These are phyloP conservation scores for Trichosporon sp. DNA, from an alignment of 1,284 basidiomycete species.

Conservation along the genomic window DNA sequence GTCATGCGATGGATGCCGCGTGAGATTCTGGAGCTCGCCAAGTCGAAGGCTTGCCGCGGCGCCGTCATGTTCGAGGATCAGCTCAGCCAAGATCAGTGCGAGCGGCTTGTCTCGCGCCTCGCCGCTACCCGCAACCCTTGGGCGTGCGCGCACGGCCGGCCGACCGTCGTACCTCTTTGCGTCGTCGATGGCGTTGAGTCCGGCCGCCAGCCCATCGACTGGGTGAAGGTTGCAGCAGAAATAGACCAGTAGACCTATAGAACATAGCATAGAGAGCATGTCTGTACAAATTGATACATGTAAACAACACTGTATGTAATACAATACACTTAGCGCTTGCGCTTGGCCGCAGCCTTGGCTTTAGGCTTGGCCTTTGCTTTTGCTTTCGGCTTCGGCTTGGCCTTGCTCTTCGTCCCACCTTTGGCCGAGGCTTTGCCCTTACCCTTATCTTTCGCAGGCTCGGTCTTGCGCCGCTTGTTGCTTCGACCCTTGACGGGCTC, in stretches of 20 bases:
- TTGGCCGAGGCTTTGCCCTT: conserved; percentile 3
- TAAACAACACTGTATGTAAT: not conserved
- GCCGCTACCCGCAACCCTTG: conserved; percentile 73
- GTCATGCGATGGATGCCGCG: conserved; percentile 71
- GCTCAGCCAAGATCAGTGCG: conserved; percentile 63
- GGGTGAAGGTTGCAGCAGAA: conserved; percentile 12
- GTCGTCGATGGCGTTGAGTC: conserved; percentile 14
- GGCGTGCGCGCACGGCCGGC: conserved; percentile 82
- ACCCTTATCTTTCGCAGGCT: not conserved
- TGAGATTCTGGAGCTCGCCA: conserved; percentile 71
- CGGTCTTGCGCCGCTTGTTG: not conserved
- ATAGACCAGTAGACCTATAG: not conserved
- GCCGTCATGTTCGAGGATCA: conserved; percentile 95
- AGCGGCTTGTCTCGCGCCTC: conserved; percentile 62
- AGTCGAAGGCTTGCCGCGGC: conserved; percentile 88
- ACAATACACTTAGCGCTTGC: not conserved
- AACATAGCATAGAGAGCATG: conserved; percentile 1
- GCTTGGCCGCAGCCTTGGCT: not conserved
- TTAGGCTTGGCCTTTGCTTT: not conserved
- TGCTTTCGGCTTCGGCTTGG: conserved; percentile 1
- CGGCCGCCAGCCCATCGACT: conserved; percentile 20
- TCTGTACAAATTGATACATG: conserved; percentile 10
- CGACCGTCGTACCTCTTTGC: conserved; percentile 46
- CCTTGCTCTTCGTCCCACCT: not conserved
- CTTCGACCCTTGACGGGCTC: not conserved